Conservation (phyloP, 1,284 basidiomycete genomes). For the Boletellus dicymbophilus region DNA sequence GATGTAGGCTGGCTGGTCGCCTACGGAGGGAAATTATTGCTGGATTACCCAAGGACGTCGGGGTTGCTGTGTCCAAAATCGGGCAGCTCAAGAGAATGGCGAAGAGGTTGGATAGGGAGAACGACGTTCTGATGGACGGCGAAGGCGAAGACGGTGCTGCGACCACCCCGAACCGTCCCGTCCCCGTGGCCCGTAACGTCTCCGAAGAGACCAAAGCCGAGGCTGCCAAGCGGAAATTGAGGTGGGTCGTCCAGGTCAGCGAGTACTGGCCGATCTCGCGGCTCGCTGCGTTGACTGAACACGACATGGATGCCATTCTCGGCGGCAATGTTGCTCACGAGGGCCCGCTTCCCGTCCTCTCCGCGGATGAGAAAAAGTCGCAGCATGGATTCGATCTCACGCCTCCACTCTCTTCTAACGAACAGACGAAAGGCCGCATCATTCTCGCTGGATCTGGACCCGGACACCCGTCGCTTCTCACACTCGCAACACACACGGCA, state of each 20-base stretch:
- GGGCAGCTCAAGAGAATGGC: slow-evolving; percentile 72
- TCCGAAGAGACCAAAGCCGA: slow-evolving; percentile 52
- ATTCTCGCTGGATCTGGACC: slow-evolving; percentile 93
- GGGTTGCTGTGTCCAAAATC: slow-evolving; percentile 77
- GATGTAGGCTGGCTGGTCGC: slow-evolving; percentile 84
- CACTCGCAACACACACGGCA: slow-evolving; percentile 81
- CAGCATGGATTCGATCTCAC: slow-evolving; percentile 25
- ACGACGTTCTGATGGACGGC: slow-evolving; percentile 13
- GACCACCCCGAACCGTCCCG: slow-evolving; percentile 79
- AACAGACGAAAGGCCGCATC: slow-evolving; percentile 60
- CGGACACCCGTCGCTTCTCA: slow-evolving; percentile 91
- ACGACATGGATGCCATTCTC: slow-evolving; percentile 71
- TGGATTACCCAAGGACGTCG: slow-evolving; percentile 73
- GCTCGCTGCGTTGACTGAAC: slow-evolving; percentile 67
- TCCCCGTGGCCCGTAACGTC: slow-evolving; percentile 46
- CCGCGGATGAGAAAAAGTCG: slow-evolving; percentile 19
- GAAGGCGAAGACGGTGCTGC: slow-evolving; percentile 59
- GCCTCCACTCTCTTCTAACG: too few relatives aligned
- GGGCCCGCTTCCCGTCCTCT: background rate
- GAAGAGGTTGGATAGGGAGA: slow-evolving; percentile 36
- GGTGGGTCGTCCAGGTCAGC: slow-evolving; percentile 90
- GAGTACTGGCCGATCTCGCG: slow-evolving; percentile 92
- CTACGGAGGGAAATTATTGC: slow-evolving; percentile 84
- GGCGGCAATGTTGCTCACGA: slow-evolving; percentile 37
- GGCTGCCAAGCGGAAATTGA: slow-evolving; percentile 64